Evolutionary conservation across 768 basidiomycete genomes (phyloP).

Genomic region (Leccinum subgranulosum): DNA sequence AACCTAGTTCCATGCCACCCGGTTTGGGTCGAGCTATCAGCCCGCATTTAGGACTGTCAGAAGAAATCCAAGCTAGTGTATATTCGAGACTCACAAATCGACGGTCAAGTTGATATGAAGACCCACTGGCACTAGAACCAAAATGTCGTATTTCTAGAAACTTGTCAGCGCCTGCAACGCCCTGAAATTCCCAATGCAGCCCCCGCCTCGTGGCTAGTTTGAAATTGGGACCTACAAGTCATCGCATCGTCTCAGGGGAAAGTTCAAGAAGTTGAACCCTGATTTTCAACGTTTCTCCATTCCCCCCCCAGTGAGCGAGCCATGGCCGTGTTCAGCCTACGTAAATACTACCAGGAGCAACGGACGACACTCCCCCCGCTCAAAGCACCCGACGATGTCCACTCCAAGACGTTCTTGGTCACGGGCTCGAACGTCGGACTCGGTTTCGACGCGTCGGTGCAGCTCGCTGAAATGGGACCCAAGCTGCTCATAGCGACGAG

Average conservation of each 20-base stretch:
- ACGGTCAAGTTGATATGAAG: not conserved
- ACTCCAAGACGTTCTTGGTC: conserved; percentile 45
- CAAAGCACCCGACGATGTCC: conserved; percentile 29
- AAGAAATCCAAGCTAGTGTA: not conserved
- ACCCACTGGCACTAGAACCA: too few species aligned
- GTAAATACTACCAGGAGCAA: conserved; percentile 19
- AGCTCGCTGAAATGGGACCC: conserved; percentile 32
- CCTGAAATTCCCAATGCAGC: too few species aligned
- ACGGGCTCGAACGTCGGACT: conserved; percentile 45
- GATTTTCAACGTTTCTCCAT: too few species aligned
- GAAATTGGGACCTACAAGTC: too few species aligned
- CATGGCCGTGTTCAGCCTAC: not conserved
- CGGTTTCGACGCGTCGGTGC: conserved; percentile 26
- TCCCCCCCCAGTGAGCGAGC: too few species aligned
- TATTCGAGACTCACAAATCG: not conserved
- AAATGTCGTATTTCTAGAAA: not conserved
- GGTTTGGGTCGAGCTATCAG: not conserved
- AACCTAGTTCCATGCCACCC: too few species aligned
- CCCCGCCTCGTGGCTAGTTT: too few species aligned
- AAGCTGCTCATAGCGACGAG: conserved; percentile 32
- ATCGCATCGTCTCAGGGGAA: too few species aligned
- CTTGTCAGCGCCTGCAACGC: not conserved
- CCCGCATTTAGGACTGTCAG: too few species aligned
- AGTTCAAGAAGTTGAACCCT: too few species aligned
- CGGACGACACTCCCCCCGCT: conserved; percentile 11